phyloP scores from a whole-genome alignment of 441 rosid species.

The Gossypium trilobum region DNA sequence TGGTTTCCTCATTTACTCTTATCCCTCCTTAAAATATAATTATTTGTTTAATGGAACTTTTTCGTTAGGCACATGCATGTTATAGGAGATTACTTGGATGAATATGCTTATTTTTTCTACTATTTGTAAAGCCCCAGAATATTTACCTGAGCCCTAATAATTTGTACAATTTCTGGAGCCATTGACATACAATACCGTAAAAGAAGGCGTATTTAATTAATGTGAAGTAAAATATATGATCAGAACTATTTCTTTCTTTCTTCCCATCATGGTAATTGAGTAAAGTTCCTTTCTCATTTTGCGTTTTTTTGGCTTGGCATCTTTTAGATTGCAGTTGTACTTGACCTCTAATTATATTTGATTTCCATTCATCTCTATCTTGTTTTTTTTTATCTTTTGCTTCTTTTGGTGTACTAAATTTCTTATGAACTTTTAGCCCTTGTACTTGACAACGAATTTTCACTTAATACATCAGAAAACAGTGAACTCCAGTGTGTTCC shows the following conservation, averaged over 20 bases:
- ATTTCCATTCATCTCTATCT: not conserved
- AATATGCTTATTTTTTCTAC: not conserved
- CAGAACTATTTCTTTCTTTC: not conserved
- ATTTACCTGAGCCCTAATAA: not conserved
- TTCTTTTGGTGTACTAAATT: not conserved
- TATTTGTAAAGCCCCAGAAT: slow-evolving; percentile 1
- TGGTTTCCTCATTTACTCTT: not conserved
- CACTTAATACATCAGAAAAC: slow-evolving; percentile 47
- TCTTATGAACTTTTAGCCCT: not conserved
- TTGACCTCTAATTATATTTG: not conserved
- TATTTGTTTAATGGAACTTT: not conserved
- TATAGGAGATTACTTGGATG: not conserved
- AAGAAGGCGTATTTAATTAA: not conserved
- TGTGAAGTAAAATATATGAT: not conserved
- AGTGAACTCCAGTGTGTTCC: slow-evolving; percentile 86
- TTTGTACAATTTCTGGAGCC: not conserved
- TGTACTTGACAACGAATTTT: slow-evolving; percentile 4
- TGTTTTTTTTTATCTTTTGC: not conserved
- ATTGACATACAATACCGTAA: not conserved
- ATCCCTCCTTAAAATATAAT: not conserved
- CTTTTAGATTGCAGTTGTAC: not conserved
- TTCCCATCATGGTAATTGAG: not conserved
- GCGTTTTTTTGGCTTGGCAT: no score
- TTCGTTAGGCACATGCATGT: not conserved
- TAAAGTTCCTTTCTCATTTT: not conserved